Conservation (phyloP, 768 basidiomycete genomes). For the Psilocybe azurescens region DNA sequence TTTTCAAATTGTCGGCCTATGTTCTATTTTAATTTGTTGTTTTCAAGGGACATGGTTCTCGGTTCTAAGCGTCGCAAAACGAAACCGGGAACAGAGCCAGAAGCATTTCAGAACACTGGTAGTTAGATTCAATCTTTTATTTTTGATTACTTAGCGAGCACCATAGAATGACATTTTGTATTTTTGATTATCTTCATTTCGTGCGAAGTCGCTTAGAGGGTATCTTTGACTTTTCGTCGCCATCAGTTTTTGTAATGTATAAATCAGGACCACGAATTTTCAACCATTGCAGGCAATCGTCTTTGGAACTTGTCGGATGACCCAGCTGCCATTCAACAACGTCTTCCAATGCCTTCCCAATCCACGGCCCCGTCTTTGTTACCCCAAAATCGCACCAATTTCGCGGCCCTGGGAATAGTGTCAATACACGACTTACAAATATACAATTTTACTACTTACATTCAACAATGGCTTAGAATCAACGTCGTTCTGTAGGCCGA, state of each 20-base stretch:
- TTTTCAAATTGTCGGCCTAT: neutral
- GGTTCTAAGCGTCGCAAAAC: conserved; percentile 68
- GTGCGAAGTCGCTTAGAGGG: conserved; percentile 44
- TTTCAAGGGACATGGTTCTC: conserved; percentile 74
- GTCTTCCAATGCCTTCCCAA: conserved; percentile 61
- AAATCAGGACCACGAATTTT: conserved; percentile 50
- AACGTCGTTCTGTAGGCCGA: conserved; percentile 61
- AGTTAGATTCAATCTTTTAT: neutral
- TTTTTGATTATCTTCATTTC: conserved; percentile 23
- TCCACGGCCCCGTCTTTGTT: conserved; percentile 72
- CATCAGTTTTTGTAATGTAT: conserved; percentile 35
- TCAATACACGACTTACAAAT: neutral
- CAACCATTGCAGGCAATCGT: conserved; percentile 76
- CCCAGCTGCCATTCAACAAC: conserved; percentile 89
- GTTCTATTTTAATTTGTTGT: conserved; percentile 12
- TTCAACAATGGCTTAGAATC: conserved; percentile 80
- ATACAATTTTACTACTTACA: conserved; percentile 49
- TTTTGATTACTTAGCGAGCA: neutral
- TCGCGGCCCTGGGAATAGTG: conserved; percentile 66
- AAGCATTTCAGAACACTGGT: conserved; percentile 11
- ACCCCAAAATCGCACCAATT: conserved; percentile 57
- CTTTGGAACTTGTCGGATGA: conserved; percentile 68
- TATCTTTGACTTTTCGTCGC: conserved; percentile 32
- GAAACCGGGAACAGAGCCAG: conserved; percentile 32
- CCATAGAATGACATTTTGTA: neutral